phyloP scores from a whole-genome alignment of 257 asterid species.

The Solanum paucissectum region DNA sequence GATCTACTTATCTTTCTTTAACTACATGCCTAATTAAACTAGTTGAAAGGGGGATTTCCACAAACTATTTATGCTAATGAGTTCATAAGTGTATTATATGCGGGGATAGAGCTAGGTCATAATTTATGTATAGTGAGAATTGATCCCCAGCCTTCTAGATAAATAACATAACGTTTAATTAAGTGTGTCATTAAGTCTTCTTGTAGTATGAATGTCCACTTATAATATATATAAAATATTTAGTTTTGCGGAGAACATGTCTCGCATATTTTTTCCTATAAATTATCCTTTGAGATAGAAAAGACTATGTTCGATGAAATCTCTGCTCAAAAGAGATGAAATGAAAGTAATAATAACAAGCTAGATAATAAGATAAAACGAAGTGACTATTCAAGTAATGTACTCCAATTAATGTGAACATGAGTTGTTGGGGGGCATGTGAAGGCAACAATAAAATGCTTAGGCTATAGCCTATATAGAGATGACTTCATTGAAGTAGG shows the following conservation, averaged over 20 bases:
- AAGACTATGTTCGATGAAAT: no score
- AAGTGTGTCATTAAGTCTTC: neutral
- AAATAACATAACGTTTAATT: no score
- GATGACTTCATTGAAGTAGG: neutral
- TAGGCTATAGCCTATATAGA: neutral
- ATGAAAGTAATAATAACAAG: no score
- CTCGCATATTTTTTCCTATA: no score
- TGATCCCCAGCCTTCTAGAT: no score
- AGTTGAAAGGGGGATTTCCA: neutral
- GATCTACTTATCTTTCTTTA: neutral
- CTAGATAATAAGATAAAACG: neutral
- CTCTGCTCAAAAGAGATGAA: no score
- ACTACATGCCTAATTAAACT: neutral
- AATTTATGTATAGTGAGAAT: no score
- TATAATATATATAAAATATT: neutral
- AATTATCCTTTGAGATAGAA: no score
- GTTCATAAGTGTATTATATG: neutral
- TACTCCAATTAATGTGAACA: neutral
- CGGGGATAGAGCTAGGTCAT: neutral
- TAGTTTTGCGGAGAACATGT: accelerated
- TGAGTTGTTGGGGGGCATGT: neutral
- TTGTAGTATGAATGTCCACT: neutral
- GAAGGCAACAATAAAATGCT: neutral
- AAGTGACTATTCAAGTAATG: neutral
- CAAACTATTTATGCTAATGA: neutral